Percentiles rank a stretch among this genome's conserved stretches.
These are phyloP conservation scores for Baorangia bicolor DNA, from an alignment of 768 basidiomycete genomes.

Conservation along the genomic window DNA sequence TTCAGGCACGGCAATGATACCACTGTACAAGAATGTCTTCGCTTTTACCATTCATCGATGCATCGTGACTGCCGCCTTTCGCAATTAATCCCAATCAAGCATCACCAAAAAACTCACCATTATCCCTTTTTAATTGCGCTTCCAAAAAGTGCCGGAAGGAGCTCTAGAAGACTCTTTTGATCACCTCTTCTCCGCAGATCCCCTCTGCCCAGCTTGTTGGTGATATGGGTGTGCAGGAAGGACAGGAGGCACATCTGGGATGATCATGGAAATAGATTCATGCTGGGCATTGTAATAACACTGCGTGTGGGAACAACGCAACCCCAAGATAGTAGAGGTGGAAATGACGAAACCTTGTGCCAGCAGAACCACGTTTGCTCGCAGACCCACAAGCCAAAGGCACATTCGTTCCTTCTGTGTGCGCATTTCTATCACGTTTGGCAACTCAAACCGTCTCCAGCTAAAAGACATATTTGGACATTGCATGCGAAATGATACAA, in stretches of 20 bases:
- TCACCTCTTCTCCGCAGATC: too few species aligned
- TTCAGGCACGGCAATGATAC: too few species aligned
- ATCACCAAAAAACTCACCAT: not conserved
- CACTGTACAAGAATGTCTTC: too few species aligned
- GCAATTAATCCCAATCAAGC: not conserved
- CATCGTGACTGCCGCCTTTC: too few species aligned
- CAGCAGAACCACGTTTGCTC: not conserved
- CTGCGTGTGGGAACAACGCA: not conserved
- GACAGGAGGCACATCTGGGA: not conserved
- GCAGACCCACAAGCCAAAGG: not conserved
- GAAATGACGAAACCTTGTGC: too few species aligned
- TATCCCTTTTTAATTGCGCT: not conserved
- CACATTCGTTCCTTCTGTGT: too few species aligned
- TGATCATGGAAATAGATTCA: not conserved
- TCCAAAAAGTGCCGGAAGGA: not conserved
- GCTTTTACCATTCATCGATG: too few species aligned
- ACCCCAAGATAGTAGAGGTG: not conserved
- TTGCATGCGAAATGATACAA: too few species aligned
- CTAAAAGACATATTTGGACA: too few species aligned
- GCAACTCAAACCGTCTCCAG: too few species aligned
- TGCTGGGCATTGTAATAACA: not conserved
- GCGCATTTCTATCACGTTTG: not conserved
- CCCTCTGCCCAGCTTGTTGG: not conserved
- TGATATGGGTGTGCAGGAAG: not conserved
- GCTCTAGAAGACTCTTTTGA: not conserved